These are phyloP conservation scores for Trametes sp. DNA, from an alignment of 1,284 basidiomycete species.

Conservation along the genomic window DNA sequence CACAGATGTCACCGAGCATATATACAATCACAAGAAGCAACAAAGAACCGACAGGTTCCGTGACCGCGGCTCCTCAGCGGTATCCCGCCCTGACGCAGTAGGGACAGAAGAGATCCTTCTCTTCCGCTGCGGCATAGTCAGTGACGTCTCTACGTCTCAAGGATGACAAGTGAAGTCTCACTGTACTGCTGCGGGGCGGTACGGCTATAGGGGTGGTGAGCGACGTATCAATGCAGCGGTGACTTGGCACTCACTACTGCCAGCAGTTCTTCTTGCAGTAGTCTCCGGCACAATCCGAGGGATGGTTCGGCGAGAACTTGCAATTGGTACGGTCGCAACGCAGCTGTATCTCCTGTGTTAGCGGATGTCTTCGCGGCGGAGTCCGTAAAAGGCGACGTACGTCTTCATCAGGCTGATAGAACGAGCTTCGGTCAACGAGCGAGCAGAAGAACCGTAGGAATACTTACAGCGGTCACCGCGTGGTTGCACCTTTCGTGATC, in stretches of 20 bases:
- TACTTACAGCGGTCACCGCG: constrained; percentile 58
- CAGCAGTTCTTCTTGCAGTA: constrained; percentile 66
- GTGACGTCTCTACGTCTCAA: neutral
- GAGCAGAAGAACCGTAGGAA: constrained; percentile 4
- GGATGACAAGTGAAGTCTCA: constrained; percentile 37
- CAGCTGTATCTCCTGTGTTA: constrained; percentile 51
- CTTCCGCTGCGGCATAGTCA: constrained; percentile 46
- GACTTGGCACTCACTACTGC: constrained; percentile 66
- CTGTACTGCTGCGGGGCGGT: constrained; percentile 75
- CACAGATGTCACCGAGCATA: neutral
- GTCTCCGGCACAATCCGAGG: constrained; percentile 56
- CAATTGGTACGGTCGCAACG: constrained; percentile 66
- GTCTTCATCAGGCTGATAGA: constrained; percentile 69
- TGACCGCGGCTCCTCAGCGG: neutral
- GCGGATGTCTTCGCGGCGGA: neutral
- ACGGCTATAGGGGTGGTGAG: constrained; percentile 49
- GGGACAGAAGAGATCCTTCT: constrained; percentile 57
- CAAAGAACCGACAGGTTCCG: neutral
- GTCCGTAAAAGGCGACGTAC: constrained; percentile 42
- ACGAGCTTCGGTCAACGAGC: constrained; percentile 14
- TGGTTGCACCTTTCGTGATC: constrained; percentile 62
- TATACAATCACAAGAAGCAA: constrained; percentile 15
- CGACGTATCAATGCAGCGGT: neutral
- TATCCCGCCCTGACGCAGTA: constrained; percentile 33
- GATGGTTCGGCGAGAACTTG: constrained; percentile 71